Conservation (phyloP, 148 eudicot genomes). For the Arctostaphylos glauca region DNA sequence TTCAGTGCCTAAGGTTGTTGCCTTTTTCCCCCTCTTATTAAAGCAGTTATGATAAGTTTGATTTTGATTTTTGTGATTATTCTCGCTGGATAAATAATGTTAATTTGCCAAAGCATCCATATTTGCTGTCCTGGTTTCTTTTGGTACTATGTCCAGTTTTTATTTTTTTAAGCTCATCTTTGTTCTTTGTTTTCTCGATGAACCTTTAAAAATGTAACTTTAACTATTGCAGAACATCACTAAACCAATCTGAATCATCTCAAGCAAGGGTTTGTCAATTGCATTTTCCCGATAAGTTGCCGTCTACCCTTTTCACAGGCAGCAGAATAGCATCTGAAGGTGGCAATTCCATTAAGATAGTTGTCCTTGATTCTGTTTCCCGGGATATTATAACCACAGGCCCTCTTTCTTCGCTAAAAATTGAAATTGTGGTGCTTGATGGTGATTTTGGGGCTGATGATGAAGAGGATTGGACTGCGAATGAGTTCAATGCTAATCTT, state of each 20-base stretch:
- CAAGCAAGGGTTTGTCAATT: constrained; percentile 46
- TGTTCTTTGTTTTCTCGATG: background rate
- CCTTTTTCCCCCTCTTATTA: background rate
- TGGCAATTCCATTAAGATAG: constrained; percentile 37
- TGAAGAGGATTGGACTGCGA: constrained; percentile 53
- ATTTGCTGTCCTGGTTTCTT: background rate
- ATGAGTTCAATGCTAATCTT: constrained; percentile 38
- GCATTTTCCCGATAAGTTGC: constrained; percentile 45
- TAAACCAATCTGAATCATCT: constrained; percentile 36
- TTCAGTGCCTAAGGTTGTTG: background rate
- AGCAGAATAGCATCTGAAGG: constrained; percentile 46
- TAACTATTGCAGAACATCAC: constrained; percentile 29
- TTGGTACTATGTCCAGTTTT: background rate
- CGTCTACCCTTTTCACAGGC: constrained; percentile 54
- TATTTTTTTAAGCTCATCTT: background rate
- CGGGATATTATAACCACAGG: constrained; percentile 38
- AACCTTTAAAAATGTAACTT: background rate
- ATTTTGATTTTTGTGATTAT: background rate
- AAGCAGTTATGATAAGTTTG: background rate
- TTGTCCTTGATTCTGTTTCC: constrained; percentile 47
- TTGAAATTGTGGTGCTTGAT: constrained; percentile 50
- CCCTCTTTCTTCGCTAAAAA: constrained; percentile 48
- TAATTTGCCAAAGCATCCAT: background rate
- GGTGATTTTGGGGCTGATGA: constrained; percentile 62
- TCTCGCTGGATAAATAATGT: background rate